phyloP scores from a whole-genome alignment of 305 asterid genomes.

The Petunia hybrid region DNA sequence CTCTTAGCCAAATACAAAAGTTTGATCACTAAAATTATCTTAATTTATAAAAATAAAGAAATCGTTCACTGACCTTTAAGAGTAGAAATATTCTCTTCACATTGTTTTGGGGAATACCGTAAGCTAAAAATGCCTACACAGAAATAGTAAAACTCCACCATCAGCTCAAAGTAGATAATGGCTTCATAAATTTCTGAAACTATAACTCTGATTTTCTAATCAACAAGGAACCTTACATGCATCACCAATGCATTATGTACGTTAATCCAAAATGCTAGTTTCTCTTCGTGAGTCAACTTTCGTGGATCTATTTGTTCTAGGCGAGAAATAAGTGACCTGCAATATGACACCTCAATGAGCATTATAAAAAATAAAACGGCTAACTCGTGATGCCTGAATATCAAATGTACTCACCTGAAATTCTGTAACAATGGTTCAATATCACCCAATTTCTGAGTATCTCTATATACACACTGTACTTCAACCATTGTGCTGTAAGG shows the following conservation, averaged over 20 bases:
- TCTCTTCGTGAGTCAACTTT: slow-evolving; percentile 87
- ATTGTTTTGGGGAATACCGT: slow-evolving; percentile 89
- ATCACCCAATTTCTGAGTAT: slow-evolving; percentile 75
- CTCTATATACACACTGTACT: slow-evolving; percentile 83
- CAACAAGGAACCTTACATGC: slow-evolving; percentile 69
- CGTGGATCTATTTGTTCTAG: slow-evolving; percentile 82
- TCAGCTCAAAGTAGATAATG: slow-evolving; percentile 13
- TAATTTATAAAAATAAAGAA: no score
- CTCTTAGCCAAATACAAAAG: background rate
- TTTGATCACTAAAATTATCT: background rate
- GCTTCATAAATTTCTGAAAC: background rate
- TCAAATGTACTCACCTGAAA: slow-evolving; percentile 61
- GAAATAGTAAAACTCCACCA: slow-evolving; percentile 21
- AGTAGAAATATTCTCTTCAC: slow-evolving; percentile 84
- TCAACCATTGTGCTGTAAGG: slow-evolving; percentile 99
- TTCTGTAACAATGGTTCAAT: slow-evolving; percentile 73
- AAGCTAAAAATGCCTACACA: slow-evolving; percentile 85
- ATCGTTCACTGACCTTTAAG: slow-evolving; percentile 64
- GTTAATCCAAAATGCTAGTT: slow-evolving; percentile 95
- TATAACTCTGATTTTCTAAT: slow-evolving; percentile 7
- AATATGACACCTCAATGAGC: slow-evolving; percentile 32
- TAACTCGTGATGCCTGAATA: slow-evolving; percentile 6
- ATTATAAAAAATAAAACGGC: background rate
- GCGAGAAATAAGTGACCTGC: slow-evolving; percentile 86
- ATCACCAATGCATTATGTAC: slow-evolving; percentile 93